Conservation (phyloP, 148 eudicot genomes). For the Pouteria glomerata region DNA sequence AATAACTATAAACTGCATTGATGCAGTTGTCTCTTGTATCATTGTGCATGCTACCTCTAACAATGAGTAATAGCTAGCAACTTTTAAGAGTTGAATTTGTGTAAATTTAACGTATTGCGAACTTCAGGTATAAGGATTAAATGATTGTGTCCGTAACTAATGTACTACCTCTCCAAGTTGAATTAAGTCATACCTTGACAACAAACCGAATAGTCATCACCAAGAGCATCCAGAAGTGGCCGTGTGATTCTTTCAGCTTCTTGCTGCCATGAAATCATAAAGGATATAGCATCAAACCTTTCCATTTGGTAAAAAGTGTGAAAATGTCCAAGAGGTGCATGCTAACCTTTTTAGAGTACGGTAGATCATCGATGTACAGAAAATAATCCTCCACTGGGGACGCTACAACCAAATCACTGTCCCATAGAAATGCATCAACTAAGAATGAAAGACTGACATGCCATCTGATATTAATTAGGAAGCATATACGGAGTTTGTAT, state of each 20-base stretch:
- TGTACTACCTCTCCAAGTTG: not conserved
- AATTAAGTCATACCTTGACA: conserved; percentile 61
- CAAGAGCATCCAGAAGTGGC: conserved; percentile 80
- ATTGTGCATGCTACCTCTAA: not conserved
- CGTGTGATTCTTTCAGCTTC: conserved; percentile 64
- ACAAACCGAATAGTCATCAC: conserved; percentile 71
- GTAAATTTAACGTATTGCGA: not conserved
- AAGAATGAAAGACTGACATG: conserved; percentile 1
- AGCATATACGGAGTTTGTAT: conserved; percentile 4
- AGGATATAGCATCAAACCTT: not conserved
- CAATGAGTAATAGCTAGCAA: too few species aligned
- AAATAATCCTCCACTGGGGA: conserved; percentile 97
- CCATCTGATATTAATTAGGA: not conserved
- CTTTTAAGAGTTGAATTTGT: too few species aligned
- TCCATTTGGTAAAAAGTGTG: not conserved
- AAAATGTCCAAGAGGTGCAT: conserved; percentile 2
- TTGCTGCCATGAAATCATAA: conserved; percentile 40
- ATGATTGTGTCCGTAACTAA: not conserved
- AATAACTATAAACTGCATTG: too few species aligned
- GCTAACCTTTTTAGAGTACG: conserved; percentile 56
- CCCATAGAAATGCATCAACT: conserved; percentile 17
- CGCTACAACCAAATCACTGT: conserved; percentile 94
- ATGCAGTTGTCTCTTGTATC: not conserved
- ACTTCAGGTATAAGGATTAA: not conserved
- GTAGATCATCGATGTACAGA: conserved; percentile 73